phyloP scores from a whole-genome alignment of 345 rosid genomes.

The Populus ilicifolia region DNA sequence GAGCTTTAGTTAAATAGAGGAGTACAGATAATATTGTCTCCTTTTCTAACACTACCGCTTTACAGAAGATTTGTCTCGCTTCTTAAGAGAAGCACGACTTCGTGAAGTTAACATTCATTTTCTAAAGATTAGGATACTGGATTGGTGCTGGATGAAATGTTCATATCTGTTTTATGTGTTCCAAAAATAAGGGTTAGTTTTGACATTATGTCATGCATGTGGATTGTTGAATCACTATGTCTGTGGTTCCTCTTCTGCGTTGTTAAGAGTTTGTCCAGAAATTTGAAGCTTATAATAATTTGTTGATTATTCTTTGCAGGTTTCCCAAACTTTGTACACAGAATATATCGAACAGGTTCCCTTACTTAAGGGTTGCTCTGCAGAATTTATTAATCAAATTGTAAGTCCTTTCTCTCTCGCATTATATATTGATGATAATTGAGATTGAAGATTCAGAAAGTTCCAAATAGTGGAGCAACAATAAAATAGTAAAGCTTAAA shows the following conservation, averaged over 20 bases:
- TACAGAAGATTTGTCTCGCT: not conserved
- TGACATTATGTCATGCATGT: not conserved
- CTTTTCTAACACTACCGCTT: not conserved
- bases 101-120: too few relatives aligned
- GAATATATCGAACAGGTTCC: slow-evolving; percentile 53
- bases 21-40: not conserved
- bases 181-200: not conserved
- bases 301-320: slow-evolving; percentile 38
- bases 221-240: not conserved
- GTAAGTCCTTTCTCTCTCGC: slow-evolving; percentile 41
- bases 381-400: slow-evolving; percentile 80
- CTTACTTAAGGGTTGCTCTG: slow-evolving; percentile 72
- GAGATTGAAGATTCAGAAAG: not conserved
- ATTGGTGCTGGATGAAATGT: too few relatives aligned
- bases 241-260: not conserved
- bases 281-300: slow-evolving; percentile 3
- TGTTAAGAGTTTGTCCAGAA: not conserved
- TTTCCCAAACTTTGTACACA: slow-evolving; percentile 61
- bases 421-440: not conserved
- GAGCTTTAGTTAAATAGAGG: not conserved
- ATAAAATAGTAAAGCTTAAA: not conserved
- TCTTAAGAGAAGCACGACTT: too few relatives aligned
- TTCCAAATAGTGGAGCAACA: not conserved
- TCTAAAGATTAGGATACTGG: too few relatives aligned
- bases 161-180: too few relatives aligned